phyloP scores from a whole-genome alignment of 164 flowering plant species.

The Aristolochia contorta region DNA sequence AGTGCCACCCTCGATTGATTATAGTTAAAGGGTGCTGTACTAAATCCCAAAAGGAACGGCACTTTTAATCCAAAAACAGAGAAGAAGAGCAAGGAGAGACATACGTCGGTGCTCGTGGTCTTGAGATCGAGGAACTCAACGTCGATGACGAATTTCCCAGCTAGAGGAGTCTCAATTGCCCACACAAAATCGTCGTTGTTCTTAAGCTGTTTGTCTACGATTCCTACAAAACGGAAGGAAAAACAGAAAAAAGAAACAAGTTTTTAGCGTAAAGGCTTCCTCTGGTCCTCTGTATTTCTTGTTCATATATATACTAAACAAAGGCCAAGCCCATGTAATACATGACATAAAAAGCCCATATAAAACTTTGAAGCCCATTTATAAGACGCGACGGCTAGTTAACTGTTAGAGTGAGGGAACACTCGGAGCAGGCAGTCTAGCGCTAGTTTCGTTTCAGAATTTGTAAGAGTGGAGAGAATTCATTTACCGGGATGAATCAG shows the following conservation, averaged over 20 bases:
- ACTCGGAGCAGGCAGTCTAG: no score
- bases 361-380: no score
- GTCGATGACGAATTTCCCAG: conserved; percentile 79
- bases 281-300: no score
- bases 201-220: conserved; percentile 66
- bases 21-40: not conserved
- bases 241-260: not conserved
- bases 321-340: no score
- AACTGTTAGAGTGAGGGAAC: no score
- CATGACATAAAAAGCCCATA: no score
- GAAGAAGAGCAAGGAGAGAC: conserved; percentile 5
- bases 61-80: not conserved
- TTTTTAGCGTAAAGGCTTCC: no score
- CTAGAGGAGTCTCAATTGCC: conserved; percentile 67
- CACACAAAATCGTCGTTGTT: conserved; percentile 79
- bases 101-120: conserved; percentile 45
- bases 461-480: not conserved
- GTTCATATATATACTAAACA: no score
- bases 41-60: no score
- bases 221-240: conserved; percentile 28
- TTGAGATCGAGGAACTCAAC: conserved; percentile 87
- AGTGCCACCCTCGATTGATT: no score
- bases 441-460: no score
- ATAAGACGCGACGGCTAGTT: no score
- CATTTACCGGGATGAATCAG: conserved; percentile 72